phyloP scores from a whole-genome alignment of 495 filamentous ascomycete genomes.

The Astrothelium subdiscretum region DNA sequence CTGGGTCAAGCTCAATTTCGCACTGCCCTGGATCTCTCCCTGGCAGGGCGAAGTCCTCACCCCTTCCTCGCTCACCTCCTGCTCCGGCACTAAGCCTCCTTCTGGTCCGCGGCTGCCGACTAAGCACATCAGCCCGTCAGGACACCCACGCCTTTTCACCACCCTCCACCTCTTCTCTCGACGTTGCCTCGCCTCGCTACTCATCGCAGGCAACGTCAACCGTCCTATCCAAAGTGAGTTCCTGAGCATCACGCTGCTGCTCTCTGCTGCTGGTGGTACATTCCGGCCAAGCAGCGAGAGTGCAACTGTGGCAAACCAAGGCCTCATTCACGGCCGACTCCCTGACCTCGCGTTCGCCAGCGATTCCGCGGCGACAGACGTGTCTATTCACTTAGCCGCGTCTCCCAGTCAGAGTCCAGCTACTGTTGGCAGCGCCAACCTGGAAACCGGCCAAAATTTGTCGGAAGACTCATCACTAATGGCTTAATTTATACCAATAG shows the following conservation, averaged over 20 bases:
- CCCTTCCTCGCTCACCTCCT: background rate
- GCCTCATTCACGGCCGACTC: no score
- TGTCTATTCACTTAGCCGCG: constrained; percentile 3
- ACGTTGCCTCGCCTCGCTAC: background rate
- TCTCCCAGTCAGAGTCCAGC: background rate
- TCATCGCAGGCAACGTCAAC: background rate
- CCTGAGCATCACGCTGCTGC: background rate
- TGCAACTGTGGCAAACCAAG: no score
- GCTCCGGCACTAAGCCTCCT: background rate
- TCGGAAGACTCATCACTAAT: background rate
- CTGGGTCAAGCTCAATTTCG: background rate
- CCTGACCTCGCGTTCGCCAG: background rate
- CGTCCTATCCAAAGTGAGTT: background rate
- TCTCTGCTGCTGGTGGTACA: background rate
- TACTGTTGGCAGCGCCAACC: background rate
- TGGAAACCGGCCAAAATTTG: background rate
- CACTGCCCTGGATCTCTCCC: background rate
- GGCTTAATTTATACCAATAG: background rate
- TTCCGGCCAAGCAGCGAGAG: background rate
- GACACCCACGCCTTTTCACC: background rate
- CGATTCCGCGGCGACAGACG: background rate
- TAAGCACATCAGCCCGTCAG: background rate
- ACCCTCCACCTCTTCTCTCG: background rate
- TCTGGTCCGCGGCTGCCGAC: background rate
- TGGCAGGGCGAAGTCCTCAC: background rate